Percentiles rank a stretch among this genome's conserved stretches.
phyloP scores from a whole-genome alignment of 2,329 filamentous ascomycete species.

The Aureobasidium pullulans region DNA sequence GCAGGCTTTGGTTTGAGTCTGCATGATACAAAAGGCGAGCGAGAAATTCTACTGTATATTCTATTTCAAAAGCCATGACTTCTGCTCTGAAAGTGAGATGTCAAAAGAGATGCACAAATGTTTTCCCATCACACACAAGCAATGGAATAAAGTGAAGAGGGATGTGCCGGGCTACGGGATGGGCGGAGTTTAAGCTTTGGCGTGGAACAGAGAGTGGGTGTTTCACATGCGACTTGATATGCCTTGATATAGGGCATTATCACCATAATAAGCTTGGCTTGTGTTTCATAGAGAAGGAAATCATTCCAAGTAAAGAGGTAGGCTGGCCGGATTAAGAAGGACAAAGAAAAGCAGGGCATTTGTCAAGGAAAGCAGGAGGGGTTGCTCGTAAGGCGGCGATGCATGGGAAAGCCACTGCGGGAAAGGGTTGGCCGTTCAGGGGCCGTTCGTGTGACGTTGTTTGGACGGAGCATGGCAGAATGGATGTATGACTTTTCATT shows the following conservation, averaged over 20 bases:
- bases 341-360: not conserved
- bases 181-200: constrained; percentile 7
- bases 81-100: not conserved
- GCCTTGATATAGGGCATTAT: not conserved
- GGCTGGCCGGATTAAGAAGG: not conserved
- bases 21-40: not conserved
- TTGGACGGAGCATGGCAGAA: not conserved
- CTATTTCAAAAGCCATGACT: not conserved
- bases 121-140: not conserved
- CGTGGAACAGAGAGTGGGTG: not conserved
- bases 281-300: not conserved
- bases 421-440: not conserved
- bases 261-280: not conserved
- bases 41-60: not conserved
- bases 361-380: not conserved
- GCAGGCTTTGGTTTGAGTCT: not conserved
- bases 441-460: constrained; percentile 12
- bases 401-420: constrained; percentile 1
- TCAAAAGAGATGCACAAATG: not conserved
- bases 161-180: not conserved
- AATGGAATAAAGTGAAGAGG: not conserved
- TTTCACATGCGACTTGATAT: not conserved
- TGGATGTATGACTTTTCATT: not conserved
- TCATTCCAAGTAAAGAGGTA: not conserved
- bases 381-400: not conserved